phyloP scores from a whole-genome alignment of 2,329 filamentous ascomycete species.

The Dactylellina cionopaga region DNA sequence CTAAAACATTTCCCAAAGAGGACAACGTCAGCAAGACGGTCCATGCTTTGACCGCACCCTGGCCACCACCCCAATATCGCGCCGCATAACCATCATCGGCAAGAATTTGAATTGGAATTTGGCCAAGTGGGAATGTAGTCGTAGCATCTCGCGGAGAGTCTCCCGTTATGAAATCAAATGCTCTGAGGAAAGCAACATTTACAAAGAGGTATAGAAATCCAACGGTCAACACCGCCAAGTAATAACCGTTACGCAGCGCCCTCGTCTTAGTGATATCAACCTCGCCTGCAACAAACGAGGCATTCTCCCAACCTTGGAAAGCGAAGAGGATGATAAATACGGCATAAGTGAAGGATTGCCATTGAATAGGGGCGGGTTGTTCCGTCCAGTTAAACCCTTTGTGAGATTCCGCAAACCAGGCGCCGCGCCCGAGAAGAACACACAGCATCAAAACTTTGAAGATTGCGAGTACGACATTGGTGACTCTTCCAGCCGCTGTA shows the following conservation, averaged over 20 bases:
- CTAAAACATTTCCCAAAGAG: constrained; percentile 58
- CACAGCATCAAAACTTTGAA: constrained; percentile 58
- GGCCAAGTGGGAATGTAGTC: background rate
- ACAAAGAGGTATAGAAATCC: constrained; percentile 61
- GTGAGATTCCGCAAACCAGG: constrained; percentile 21
- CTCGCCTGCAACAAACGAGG: constrained; percentile 61
- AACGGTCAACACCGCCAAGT: constrained; percentile 58
- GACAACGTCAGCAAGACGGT: constrained; percentile 30
- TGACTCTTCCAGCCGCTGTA: constrained; percentile 58
- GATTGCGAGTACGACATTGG: constrained; percentile 60
- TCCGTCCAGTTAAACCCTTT: constrained; percentile 52
- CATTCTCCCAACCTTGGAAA: constrained; percentile 62
- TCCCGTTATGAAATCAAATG: constrained; percentile 27
- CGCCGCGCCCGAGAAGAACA: constrained; percentile 54
- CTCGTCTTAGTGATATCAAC: constrained; percentile 56
- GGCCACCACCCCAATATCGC: constrained; percentile 24
- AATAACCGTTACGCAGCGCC: constrained; percentile 59
- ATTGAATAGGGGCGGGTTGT: constrained; percentile 32
- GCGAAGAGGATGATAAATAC: constrained; percentile 60
- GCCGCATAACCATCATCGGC: constrained; percentile 31
- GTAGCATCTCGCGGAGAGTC: background rate
- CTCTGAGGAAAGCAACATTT: constrained; percentile 60
- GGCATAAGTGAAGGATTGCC: constrained; percentile 58
- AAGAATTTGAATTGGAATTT: constrained; percentile 20
- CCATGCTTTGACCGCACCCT: constrained; percentile 23